Evolutionary conservation across 73 alveolate species (phyloP), one percentile per base, ranked within the genome.

Genomic region (Paramecium bursaria): DNA sequence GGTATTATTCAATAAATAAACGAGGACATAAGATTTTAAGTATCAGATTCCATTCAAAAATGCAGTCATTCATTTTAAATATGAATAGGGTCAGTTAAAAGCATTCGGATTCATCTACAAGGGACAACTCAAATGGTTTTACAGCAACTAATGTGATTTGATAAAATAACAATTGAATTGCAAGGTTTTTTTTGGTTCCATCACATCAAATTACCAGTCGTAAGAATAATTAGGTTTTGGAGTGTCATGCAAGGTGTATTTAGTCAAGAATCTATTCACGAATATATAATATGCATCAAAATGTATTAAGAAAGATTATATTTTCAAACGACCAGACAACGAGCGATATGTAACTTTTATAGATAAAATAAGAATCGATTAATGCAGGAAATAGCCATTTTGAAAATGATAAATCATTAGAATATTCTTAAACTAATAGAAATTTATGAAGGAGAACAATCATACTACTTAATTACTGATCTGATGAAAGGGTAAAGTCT

Each of bases 251-350:
- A 67, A 67, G 33, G 82, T 67, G 23, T 67, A 67, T 42, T 39
- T 10, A 4, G 82, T 67, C 4, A 25, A 10, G 4, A 67, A 67
- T 11, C 33, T 21, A 44, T 17, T 67, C 1, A 67, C 82, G 14
- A 4, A 17, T 31, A 15, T 39, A 25, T 35, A 33, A 44, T 67
- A 31, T n/a, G 82, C 82, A 21, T 39, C 82, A 5, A 67, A 67
- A 35, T 67, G 82, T 14, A 67, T 67, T 4, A 17, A 57, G 14
- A 67, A 67, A 67, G 82, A 67, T 67, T 67, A 67, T 42, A 39
- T 67, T 11, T 67, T 39, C 35, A 67, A 67, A 7, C 49, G 31
- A 15, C 17, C 19, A 13, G 60, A 39, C 22, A 0, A 67, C 10
- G 82, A 67, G 50, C 33, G 82, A 67, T 67, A 67, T 67, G 82